Percentiles rank a stretch among this genome's conserved stretches.
These are phyloP conservation scores for Scheffersomyces parashehatae DNA, from an alignment of 1,139 yeast genomes.

Conservation along the genomic window DNA sequence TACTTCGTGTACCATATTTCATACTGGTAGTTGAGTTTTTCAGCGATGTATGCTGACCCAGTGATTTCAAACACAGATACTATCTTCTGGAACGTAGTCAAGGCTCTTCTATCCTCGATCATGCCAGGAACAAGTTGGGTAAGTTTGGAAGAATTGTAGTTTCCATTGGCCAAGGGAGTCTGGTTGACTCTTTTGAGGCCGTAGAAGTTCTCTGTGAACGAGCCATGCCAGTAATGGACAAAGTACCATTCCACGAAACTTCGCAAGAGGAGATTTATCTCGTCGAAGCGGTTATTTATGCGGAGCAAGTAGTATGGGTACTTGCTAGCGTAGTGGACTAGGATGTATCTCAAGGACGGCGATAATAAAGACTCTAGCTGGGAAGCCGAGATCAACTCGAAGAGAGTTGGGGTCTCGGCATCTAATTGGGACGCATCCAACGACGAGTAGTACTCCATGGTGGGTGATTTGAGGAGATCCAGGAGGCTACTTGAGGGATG, in stretches of 20 bases:
- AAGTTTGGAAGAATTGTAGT: constrained; percentile 34
- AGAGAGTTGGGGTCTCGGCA: constrained; percentile 74
- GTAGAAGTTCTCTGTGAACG: constrained; percentile 90
- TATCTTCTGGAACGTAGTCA: constrained; percentile 55
- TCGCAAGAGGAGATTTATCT: constrained; percentile 61
- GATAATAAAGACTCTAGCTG: constrained; percentile 78
- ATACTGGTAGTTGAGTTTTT: constrained; percentile 65
- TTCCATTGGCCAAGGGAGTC: constrained; percentile 35
- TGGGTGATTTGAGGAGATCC: not conserved
- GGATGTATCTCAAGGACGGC: constrained; percentile 77
- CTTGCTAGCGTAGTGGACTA: constrained; percentile 78
- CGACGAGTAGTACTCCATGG: constrained; percentile 82
- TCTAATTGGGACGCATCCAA: constrained; percentile 76
- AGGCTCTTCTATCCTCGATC: constrained; percentile 55
- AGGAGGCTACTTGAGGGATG: too few relatives aligned
- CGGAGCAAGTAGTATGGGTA: constrained; percentile 70
- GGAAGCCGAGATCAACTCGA: constrained; percentile 77
- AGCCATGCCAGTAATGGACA: constrained; percentile 73
- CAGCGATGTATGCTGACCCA: constrained; percentile 67
- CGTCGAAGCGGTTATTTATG: constrained; percentile 74
- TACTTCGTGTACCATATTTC: constrained; percentile 64
- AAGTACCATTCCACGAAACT: constrained; percentile 76
- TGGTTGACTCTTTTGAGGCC: constrained; percentile 71
- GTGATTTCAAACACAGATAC: constrained; percentile 64
- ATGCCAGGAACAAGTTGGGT: constrained; percentile 48